These are phyloP conservation scores for Kalaharituber pfeilii DNA, from an alignment of 2,329 filamentous ascomycete species.

Conservation along the genomic window DNA sequence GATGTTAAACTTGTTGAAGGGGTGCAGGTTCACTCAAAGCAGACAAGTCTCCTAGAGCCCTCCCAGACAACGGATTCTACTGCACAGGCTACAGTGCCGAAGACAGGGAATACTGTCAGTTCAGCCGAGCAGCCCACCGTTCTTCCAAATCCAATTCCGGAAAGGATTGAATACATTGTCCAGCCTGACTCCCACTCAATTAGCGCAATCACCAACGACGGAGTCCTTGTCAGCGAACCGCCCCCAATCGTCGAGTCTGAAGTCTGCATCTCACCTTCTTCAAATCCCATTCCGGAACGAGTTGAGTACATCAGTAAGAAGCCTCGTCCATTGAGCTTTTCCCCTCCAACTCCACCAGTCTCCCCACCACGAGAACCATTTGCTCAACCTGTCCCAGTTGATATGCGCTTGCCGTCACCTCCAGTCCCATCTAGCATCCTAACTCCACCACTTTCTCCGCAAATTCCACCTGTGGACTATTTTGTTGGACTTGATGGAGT, in stretches of 20 bases:
- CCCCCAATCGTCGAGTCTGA: not conserved
- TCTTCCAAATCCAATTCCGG: not conserved
- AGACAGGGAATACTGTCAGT: not conserved
- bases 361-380: not conserved
- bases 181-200: not conserved
- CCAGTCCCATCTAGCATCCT: not conserved
- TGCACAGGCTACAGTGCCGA: not conserved
- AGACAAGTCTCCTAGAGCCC: not conserved
- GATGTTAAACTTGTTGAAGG: not conserved
- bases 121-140: not conserved
- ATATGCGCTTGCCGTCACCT: not conserved
- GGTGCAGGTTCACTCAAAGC: not conserved
- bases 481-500: not conserved
- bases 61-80: not conserved
- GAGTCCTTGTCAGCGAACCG: not conserved
- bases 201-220: not conserved
- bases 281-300: not conserved
- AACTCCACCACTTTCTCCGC: not conserved
- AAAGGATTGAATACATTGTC: not conserved
- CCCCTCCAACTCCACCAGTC: not conserved
- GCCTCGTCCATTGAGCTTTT: not conserved
- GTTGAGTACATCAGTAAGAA: not conserved
- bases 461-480: not conserved
- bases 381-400: not conserved
- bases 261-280: not conserved